These are phyloP conservation scores for Trichoderma semiorbis DNA, from an alignment of 2,329 filamentous ascomycete genomes.

Conservation along the genomic window DNA sequence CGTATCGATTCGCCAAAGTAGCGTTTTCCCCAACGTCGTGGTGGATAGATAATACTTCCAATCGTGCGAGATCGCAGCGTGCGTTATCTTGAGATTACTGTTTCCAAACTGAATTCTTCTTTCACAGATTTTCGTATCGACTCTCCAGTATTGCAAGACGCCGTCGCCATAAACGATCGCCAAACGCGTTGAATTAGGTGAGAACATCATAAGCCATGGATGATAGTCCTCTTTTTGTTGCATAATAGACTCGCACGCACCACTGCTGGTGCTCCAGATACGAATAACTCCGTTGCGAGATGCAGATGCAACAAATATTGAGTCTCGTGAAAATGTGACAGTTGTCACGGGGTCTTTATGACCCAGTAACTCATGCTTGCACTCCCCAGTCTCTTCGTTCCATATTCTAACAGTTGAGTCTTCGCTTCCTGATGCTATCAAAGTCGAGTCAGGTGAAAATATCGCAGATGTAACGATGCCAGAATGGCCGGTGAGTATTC, in stretches of 20 bases:
- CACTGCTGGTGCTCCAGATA: neutral
- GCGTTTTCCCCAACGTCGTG: neutral
- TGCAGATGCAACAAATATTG: neutral
- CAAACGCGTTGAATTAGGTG: neutral
- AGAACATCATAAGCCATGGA: neutral
- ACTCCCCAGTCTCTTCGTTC: neutral
- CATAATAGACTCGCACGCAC: neutral
- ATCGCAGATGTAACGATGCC: rapidly evolving
- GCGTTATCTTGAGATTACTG: neutral
- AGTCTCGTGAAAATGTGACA: neutral
- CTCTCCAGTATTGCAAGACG: neutral
- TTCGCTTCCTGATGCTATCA: neutral
- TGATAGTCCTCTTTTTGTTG: too few species aligned
- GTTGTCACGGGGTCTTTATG: rapidly evolving
- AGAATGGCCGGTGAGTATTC: neutral
- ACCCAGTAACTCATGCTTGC: neutral
- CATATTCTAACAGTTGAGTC: neutral
- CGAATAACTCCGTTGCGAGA: neutral
- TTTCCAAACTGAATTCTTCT: neutral
- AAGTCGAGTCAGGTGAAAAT: neutral
- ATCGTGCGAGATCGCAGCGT: neutral
- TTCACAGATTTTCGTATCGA: neutral
- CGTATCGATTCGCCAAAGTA: neutral
- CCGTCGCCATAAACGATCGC: neutral
- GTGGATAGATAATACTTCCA: neutral